Percentiles rank a stretch among this genome's conserved stretches.
Conservation (phyloP, 257 asterid genomes). For the Solanum ossicruentum region DNA sequence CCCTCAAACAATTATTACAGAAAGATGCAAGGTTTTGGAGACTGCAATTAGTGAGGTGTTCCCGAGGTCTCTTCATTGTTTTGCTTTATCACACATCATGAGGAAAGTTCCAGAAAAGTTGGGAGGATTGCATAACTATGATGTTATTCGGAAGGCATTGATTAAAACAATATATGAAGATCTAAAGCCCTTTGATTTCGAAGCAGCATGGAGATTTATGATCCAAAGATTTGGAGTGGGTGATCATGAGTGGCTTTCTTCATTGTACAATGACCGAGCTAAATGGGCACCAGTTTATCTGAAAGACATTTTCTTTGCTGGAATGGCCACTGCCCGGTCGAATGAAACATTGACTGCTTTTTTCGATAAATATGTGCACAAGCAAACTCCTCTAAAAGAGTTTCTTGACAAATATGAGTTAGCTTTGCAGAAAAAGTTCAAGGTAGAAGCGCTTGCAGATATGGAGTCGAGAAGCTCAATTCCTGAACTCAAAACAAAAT, state of each 20-base stretch:
- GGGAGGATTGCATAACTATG: constrained; percentile 50
- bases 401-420: constrained; percentile 80
- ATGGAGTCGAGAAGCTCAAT: constrained; percentile 42
- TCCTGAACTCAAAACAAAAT: constrained; percentile 54
- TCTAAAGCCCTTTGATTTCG: constrained; percentile 59
- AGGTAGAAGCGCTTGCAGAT: constrained; percentile 61
- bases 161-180: constrained; percentile 50
- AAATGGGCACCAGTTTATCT: constrained; percentile 64
- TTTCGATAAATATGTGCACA: constrained; percentile 61
- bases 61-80: constrained; percentile 56
- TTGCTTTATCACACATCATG: constrained; percentile 53
- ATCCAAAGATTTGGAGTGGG: constrained; percentile 48
- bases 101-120: constrained; percentile 62
- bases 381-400: constrained; percentile 72
- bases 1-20: constrained; percentile 67
- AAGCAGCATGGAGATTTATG: constrained; percentile 68
- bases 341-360: constrained; percentile 43
- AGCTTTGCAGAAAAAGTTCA: constrained; percentile 57
- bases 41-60: constrained; percentile 45
- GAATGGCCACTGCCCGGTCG: constrained; percentile 48
- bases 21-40: constrained; percentile 58
- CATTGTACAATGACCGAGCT: constrained; percentile 52
- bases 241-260: constrained; percentile 65
- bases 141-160: constrained; percentile 20
- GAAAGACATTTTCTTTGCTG: constrained; percentile 52